Evolutionary conservation across 1,284 basidiomycete species (phyloP).

Genomic region (Ustilago cynodontis): DNA sequence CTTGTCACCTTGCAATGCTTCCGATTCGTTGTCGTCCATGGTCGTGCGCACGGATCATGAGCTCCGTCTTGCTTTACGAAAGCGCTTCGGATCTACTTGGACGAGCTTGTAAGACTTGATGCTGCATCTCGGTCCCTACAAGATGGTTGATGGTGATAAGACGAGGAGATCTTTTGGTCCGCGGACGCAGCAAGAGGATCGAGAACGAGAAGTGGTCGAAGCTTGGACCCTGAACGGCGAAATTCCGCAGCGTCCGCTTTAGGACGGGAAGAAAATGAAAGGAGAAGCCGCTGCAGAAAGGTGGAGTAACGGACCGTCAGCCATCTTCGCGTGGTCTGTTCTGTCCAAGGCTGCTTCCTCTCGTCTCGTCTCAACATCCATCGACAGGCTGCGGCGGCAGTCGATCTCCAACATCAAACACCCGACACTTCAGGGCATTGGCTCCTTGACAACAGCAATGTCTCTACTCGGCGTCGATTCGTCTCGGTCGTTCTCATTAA

Average conservation of each 20-base stretch:
- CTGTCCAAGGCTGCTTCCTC: background rate
- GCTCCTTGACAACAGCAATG: background rate
- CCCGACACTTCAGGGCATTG: background rate
- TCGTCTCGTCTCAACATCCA: background rate
- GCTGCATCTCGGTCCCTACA: too few species aligned
- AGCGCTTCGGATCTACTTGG: background rate
- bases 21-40: slow-evolving; percentile 17
- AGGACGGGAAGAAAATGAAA: slow-evolving; percentile 6
- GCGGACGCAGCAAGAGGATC: background rate
- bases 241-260: slow-evolving; percentile 32
- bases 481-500: background rate
- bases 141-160: background rate
- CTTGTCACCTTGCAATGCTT: slow-evolving; percentile 1
- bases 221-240: slow-evolving; percentile 39
- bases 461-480: background rate
- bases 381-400: background rate
- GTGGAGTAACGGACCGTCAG: background rate
- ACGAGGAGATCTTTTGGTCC: background rate
- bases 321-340: background rate
- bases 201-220: background rate
- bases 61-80: background rate
- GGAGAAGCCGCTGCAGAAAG: slow-evolving; percentile 1
- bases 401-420: background rate
- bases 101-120: too few species aligned
- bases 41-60: background rate